These are phyloP conservation scores for Fagus crenata DNA, from an alignment of 306 rosid species.

Conservation along the genomic window DNA sequence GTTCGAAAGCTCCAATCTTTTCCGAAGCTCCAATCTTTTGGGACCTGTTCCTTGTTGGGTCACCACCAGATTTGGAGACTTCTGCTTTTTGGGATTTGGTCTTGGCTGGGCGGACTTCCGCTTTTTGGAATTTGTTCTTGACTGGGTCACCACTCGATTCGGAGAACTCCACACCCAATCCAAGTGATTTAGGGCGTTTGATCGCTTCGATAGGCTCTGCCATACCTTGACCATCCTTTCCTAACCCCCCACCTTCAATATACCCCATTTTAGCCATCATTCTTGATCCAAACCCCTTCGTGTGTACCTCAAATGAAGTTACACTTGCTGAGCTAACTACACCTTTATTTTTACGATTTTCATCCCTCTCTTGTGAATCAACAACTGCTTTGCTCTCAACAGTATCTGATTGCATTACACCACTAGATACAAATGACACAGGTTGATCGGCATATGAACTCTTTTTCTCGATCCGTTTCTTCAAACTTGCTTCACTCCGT, in stretches of 20 bases:
- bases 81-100: background rate
- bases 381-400: slow-evolving; percentile 32
- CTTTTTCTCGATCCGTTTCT: slow-evolving; percentile 44
- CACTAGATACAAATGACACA: slow-evolving; percentile 76
- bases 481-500: slow-evolving; percentile 49
- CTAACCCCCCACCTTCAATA: slow-evolving; percentile 77
- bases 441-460: slow-evolving; percentile 66
- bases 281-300: slow-evolving; percentile 92
- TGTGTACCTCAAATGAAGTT: slow-evolving; percentile 79
- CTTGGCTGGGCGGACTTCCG: background rate
- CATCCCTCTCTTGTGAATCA: slow-evolving; percentile 42
- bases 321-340: slow-evolving; percentile 39
- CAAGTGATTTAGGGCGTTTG: slow-evolving; percentile 88
- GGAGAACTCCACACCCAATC: slow-evolving; percentile 78
- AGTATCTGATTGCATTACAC: slow-evolving; percentile 52
- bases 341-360: slow-evolving; percentile 28
- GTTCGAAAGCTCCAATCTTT: slow-evolving; percentile 68
- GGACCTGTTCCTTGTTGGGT: slow-evolving; percentile 31
- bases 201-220: slow-evolving; percentile 75
- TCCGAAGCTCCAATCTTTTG: slow-evolving; percentile 59
- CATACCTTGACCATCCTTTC: slow-evolving; percentile 82
- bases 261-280: slow-evolving; percentile 98
- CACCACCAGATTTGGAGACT: slow-evolving; percentile 8
- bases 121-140: background rate
- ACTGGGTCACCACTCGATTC: slow-evolving; percentile 26